Conservation (phyloP, 1,139 yeast genomes). For the Yamadazyma taylorii region DNA sequence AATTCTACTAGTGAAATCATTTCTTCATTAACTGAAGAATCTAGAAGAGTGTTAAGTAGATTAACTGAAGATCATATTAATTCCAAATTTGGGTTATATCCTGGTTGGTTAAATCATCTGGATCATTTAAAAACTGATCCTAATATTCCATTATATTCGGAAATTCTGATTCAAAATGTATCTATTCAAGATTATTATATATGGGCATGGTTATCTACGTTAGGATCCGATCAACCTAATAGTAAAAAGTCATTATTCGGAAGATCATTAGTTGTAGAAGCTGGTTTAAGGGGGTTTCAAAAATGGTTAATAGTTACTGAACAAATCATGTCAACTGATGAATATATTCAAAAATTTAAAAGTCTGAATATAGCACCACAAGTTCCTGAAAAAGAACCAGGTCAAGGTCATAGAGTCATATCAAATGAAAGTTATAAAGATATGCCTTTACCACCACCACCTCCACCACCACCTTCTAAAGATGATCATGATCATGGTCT, state of each 20-base stretch:
- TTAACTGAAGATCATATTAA: slow-evolving; percentile 47
- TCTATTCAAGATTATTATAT: slow-evolving; percentile 84
- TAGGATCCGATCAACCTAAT: slow-evolving; percentile 73
- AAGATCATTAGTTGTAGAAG: slow-evolving; percentile 72
- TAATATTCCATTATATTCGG: slow-evolving; percentile 40
- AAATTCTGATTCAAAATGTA: slow-evolving; percentile 61
- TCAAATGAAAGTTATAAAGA: slow-evolving; percentile 24
- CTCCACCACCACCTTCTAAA: slow-evolving; percentile 27
- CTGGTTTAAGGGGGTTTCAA: slow-evolving; percentile 71
- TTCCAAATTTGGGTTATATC: slow-evolving; percentile 37
- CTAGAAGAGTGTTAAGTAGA: slow-evolving; percentile 63
- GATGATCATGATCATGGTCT: slow-evolving; percentile 14
- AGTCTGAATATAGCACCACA: slow-evolving; percentile 10
- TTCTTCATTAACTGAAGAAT: slow-evolving; percentile 69
- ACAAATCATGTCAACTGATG: slow-evolving; percentile 49
- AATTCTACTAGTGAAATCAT: slow-evolving; percentile 56
- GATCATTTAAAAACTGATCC: slow-evolving; percentile 18
- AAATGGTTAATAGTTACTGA: slow-evolving; percentile 86
- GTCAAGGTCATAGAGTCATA: slow-evolving; percentile 16
- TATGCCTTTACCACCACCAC: slow-evolving; percentile 37
- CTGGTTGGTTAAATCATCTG: slow-evolving; percentile 45
- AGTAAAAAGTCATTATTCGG: slow-evolving; percentile 72
- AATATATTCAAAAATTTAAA: slow-evolving; percentile 31
- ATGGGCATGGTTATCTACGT: slow-evolving; percentile 86
- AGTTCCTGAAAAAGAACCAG: slow-evolving; percentile 15